Percentiles rank a stretch among this genome's conserved stretches.
Conservation (phyloP, 176 grass and related monocot species). For the Secale cereale region DNA sequence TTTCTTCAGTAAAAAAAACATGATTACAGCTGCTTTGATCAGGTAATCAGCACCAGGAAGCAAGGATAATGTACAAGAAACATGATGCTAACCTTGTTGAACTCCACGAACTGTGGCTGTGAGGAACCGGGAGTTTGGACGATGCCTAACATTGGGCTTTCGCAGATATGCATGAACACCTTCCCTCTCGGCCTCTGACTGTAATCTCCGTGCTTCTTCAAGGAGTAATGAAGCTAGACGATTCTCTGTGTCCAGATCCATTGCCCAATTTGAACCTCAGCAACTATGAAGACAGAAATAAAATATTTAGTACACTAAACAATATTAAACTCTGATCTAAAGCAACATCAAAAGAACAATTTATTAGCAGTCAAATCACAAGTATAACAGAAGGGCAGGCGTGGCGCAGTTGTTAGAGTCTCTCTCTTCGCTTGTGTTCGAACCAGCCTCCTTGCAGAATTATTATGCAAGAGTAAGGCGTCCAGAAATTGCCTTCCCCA, state of each 20-base stretch:
- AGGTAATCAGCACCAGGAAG: background rate
- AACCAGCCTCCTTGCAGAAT: too few species aligned
- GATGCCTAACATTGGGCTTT: conserved; percentile 57
- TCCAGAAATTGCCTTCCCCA: too few species aligned
- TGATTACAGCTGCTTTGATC: background rate
- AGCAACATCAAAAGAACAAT: background rate
- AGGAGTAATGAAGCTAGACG: conserved; percentile 65
- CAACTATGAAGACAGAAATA: background rate
- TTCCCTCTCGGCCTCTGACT: conserved; percentile 73
- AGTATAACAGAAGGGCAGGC: background rate
- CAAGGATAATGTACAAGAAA: background rate
- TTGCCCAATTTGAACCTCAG: conserved; percentile 17
- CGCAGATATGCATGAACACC: conserved; percentile 70
- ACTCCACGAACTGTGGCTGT: conserved; percentile 90
- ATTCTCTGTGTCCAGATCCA: conserved; percentile 96
- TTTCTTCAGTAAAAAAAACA: background rate
- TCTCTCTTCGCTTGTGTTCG: too few species aligned
- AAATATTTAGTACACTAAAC: background rate
- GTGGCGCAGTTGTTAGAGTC: too few species aligned
- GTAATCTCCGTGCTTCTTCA: conserved; percentile 72
- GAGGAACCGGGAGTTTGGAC: conserved; percentile 90
- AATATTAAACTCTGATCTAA: background rate
- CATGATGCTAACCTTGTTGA: conserved; percentile 69
- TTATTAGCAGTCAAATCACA: background rate
- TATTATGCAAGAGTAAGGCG: too few species aligned